Evolutionary conservation across 805 yeast genomes (phyloP), one percentile per base, ranked within the genome.

Genomic region (Kodamaea laetipori): DNA sequence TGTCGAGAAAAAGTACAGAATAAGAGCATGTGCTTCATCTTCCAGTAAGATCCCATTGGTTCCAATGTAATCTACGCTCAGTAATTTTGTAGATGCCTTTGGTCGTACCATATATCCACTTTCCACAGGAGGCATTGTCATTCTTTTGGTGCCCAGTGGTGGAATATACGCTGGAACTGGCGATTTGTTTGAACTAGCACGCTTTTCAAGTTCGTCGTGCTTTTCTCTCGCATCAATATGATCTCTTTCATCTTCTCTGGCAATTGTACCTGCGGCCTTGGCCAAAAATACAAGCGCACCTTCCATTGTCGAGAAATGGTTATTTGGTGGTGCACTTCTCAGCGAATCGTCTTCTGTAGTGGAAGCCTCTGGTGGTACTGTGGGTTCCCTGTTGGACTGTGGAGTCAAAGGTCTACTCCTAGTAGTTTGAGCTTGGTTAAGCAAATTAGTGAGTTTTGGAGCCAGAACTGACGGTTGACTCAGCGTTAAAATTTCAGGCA

Each of bases 231-330:
- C 86, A 57, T 74, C 78, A 28, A 79, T 78, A 31, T 77, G 66
- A 54, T 82, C 87, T 49, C 86, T 66, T 49, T 75, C 81, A 54
- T 81, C 88, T 2, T 85, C 83, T 46, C 76, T 71, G 3, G 90
- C 86, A 13, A 84, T 81, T 8, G 84, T 77, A 0, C 90, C 92
- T 0, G 92, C 94, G 0, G 90, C 87, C 50, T 82, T 81, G 4
- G 94, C 92, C 16, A 86, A 60, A 57, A 81, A 86, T 21, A 80
- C 83, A 48, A 86, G 66, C 0, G 92, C 87, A 6, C 86, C 85
- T 51, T 68, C 74, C 69, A 69, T 67, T 10, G 74, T 66, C 19
- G 72, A 66, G 47, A 71, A 67, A 38, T 67, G 71, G 39, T 51
- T 59, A 11, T 32, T 43, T 10, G 49, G 44, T 17, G 39, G 43